These are phyloP conservation scores for Podila horticola DNA, from an alignment of 192 early-diverging fungal species.

Conservation along the genomic window DNA sequence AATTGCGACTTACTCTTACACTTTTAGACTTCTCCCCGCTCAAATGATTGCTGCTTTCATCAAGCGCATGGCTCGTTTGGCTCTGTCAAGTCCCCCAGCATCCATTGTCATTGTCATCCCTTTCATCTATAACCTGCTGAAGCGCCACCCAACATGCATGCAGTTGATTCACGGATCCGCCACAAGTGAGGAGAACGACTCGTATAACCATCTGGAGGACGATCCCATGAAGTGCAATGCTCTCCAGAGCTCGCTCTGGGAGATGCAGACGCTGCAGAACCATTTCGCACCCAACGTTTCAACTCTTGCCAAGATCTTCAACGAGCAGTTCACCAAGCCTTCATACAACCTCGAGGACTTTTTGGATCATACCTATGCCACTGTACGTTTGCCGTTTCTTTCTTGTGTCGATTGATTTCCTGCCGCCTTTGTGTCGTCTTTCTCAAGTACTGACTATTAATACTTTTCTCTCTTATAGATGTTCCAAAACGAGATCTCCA, in stretches of 20 bases:
- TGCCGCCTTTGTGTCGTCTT: neutral
- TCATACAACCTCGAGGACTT: constrained; percentile 94
- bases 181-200: constrained; percentile 56
- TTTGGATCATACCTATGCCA: constrained; percentile 89
- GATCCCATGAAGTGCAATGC: constrained; percentile 87
- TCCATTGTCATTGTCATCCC: constrained; percentile 89
- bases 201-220: constrained; percentile 64
- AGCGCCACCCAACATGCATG: constrained; percentile 92
- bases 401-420: neutral
- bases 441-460: neutral
- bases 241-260: constrained; percentile 93
- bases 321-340: constrained; percentile 89
- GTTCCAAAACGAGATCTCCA: constrained; percentile 71
- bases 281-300: constrained; percentile 93
- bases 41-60: constrained; percentile 93
- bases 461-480: constrained; percentile 32
- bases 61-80: constrained; percentile 88
- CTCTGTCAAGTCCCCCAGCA: constrained; percentile 86
- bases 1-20: neutral
- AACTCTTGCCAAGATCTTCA: constrained; percentile 85
- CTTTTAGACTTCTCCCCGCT: constrained; percentile 81
- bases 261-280: constrained; percentile 84
- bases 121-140: constrained; percentile 91
- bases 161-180: constrained; percentile 80
- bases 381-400: constrained; percentile 8